Percentiles rank a stretch among this genome's conserved stretches.
phyloP scores from a whole-genome alignment of 441 rosid genomes.

The Geranium incanum region DNA sequence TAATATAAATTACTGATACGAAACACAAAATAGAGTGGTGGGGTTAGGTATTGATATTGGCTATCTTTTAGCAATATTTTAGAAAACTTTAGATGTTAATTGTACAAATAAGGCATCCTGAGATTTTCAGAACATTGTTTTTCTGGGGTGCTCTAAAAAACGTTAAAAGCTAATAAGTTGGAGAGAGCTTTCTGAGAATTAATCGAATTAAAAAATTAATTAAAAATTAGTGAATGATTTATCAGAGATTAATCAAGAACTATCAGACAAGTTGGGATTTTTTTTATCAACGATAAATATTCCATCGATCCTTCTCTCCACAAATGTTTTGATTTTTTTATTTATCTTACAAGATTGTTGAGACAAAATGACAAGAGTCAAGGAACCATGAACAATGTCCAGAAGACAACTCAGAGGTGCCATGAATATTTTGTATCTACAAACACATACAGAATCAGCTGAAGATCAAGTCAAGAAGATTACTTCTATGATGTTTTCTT shows the following conservation, averaged over 20 bases:
- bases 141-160: too few relatives aligned
- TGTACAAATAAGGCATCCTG: too few relatives aligned
- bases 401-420: background rate
- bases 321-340: background rate
- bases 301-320: background rate
- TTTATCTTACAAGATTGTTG: too few relatives aligned
- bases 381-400: background rate
- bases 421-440: conserved; percentile 5
- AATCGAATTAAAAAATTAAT: too few relatives aligned
- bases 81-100: too few relatives aligned
- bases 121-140: too few relatives aligned
- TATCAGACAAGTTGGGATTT: too few relatives aligned
- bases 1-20: background rate
- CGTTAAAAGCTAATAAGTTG: too few relatives aligned
- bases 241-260: too few relatives aligned
- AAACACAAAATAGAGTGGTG: background rate
- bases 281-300: too few relatives aligned
- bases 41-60: conserved; percentile 1
- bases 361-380: background rate
- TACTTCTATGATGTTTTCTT: background rate
- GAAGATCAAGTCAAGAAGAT: background rate
- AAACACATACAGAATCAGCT: conserved; percentile 7
- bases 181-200: too few relatives aligned
- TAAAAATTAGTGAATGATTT: too few relatives aligned
- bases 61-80: background rate